Conservation (phyloP, 768 basidiomycete species). For the Exidia glandulosa region DNA sequence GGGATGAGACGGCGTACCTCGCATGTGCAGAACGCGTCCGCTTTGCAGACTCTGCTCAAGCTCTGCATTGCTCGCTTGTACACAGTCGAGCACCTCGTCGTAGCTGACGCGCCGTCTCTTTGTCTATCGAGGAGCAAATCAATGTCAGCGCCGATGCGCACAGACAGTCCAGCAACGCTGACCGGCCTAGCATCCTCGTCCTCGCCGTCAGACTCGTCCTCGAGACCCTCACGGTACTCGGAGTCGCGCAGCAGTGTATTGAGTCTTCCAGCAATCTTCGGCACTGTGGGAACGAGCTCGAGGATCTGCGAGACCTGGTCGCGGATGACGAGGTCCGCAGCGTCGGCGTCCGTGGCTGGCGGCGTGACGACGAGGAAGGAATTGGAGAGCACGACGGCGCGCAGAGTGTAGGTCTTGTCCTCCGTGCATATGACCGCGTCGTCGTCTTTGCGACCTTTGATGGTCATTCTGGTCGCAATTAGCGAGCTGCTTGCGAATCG, state of each 20-base stretch:
- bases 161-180: neutral
- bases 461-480: slow-evolving; percentile 40
- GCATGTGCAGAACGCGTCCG: slow-evolving; percentile 60
- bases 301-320: slow-evolving; percentile 77
- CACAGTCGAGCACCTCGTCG: slow-evolving; percentile 44
- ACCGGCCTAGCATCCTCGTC: slow-evolving; percentile 24
- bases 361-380: slow-evolving; percentile 66
- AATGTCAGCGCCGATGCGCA: neutral
- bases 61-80: slow-evolving; percentile 80
- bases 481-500: too few species aligned
- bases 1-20: slow-evolving; percentile 33
- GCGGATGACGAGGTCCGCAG: slow-evolving; percentile 43
- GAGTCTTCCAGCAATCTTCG: slow-evolving; percentile 36
- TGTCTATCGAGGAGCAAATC: neutral
- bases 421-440: slow-evolving; percentile 85
- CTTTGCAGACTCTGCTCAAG: slow-evolving; percentile 51
- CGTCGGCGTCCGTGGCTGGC: slow-evolving; percentile 17
- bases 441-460: slow-evolving; percentile 74
- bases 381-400: slow-evolving; percentile 85
- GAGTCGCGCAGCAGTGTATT: neutral
- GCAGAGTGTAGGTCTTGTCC: slow-evolving; percentile 68
- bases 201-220: slow-evolving; percentile 11
- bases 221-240: slow-evolving; percentile 56
- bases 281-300: slow-evolving; percentile 69
- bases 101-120: slow-evolving; percentile 34